Conservation (phyloP, 768 basidiomycete species). For the Boletus eberwhitei region DNA sequence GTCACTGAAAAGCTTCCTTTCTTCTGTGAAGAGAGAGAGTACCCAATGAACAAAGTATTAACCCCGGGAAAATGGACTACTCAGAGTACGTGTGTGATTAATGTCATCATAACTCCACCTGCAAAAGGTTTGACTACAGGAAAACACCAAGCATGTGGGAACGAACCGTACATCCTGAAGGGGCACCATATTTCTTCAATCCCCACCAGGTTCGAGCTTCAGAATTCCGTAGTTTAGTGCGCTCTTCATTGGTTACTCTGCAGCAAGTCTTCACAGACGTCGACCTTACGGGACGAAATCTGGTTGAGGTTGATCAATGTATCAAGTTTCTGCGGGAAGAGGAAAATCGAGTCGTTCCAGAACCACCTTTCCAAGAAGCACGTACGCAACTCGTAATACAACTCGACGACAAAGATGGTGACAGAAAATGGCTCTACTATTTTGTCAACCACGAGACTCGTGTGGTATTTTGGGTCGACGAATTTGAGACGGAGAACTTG, state of each 20-base stretch:
- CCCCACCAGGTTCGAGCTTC: neutral
- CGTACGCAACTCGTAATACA: too few species aligned
- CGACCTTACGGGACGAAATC: neutral
- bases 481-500: too few species aligned
- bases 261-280: neutral
- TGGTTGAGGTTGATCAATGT: neutral
- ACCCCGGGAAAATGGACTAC: neutral
- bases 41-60: neutral
- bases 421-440: too few species aligned
- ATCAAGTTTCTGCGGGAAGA: neutral
- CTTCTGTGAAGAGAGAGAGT: neutral
- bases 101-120: too few species aligned
- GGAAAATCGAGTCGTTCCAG: neutral
- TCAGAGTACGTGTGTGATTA: neutral
- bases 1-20: neutral
- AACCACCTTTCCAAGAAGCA: too few species aligned
- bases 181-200: neutral
- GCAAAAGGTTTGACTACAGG: neutral
- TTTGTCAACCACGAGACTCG: too few species aligned
- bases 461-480: too few species aligned
- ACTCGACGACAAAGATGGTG: too few species aligned
- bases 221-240: neutral
- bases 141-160: neutral
- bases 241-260: neutral
- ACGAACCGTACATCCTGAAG: neutral